Base-by-base conservation (phyloP, 768 basidiomycete species). In the Kwoniella bestiolae region DNA sequence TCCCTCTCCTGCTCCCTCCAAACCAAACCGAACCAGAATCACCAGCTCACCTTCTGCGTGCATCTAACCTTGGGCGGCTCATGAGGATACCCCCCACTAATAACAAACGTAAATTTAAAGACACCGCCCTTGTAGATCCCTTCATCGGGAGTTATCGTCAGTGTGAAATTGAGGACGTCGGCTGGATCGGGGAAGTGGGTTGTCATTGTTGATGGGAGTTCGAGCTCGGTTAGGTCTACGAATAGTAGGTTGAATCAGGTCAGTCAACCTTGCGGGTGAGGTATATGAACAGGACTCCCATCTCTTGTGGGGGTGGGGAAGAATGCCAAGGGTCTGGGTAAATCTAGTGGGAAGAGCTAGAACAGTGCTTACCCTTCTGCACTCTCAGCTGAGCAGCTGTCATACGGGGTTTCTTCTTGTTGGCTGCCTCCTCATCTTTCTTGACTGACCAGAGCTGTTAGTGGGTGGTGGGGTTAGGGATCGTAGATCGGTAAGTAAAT, bases 1-100 rank as follows among this genome's bases (percentile, higher is more conserved):
- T n/a, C n/a, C n/a, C n/a, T n/a, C n/a, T n/a, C n/a, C n/a, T n/a
- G n/a, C n/a, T n/a, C n/a, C n/a, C n/a, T n/a, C n/a, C n/a, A n/a
- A n/a, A n/a, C n/a, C n/a, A n/a, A n/a, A n/a, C n/a, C n/a, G n/a
- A n/a, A n/a, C n/a, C n/a, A n/a, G n/a, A n/a, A n/a, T n/a, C n/a
- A n/a, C n/a, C n/a, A n/a, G n/a, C 89, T 63, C 78, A 94, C 95
- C 70, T 88, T 96, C 79, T 92, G 92, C 50, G 88, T 90, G 84
- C 95, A 98, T 80, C 95, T 94, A 83, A 99, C 96, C 83, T 97
- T 99, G 76, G 96, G 96, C 56, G 96, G 94, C 74, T 99, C 95
- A 81, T 99, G 96, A 60, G 96, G 96, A 82, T 99, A 99, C 83
- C 95, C 97, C 82, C 88, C 89, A 83, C 92, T 96, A 87, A 99